Evolutionary conservation across 768 basidiomycete species (phyloP).

Genomic region (Scleroderma bovista): DNA sequence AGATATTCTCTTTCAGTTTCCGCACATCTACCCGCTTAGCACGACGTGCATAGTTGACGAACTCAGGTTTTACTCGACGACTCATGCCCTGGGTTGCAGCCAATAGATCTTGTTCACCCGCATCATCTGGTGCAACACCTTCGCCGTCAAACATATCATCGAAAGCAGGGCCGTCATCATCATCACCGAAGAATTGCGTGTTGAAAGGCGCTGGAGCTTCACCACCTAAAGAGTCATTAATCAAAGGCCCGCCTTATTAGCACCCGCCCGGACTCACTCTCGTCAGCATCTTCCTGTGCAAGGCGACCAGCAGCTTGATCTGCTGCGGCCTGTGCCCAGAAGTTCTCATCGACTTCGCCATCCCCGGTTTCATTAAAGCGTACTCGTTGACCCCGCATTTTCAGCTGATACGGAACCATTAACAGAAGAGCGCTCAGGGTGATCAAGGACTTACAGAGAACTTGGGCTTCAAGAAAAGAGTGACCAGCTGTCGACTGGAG

Average conservation of each 20-base stretch:
- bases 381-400: slow-evolving; percentile 76
- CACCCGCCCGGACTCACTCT: slow-evolving; percentile 40
- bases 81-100: slow-evolving; percentile 73
- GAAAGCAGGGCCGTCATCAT: slow-evolving; percentile 72
- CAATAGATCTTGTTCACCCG: slow-evolving; percentile 82
- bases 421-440: slow-evolving; percentile 6
- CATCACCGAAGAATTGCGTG: slow-evolving; percentile 96
- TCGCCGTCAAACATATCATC: slow-evolving; percentile 51
- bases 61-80: slow-evolving; percentile 78
- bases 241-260: not conserved
- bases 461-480: slow-evolving; percentile 93
- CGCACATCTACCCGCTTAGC: slow-evolving; percentile 97
- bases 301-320: slow-evolving; percentile 62
- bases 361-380: slow-evolving; percentile 54
- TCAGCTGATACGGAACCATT: slow-evolving; percentile 52
- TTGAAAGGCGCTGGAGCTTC: slow-evolving; percentile 73
- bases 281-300: slow-evolving; percentile 53
- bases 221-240: slow-evolving; percentile 21
- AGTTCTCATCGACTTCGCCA: slow-evolving; percentile 91
- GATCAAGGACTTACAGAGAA: slow-evolving; percentile 61
- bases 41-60: slow-evolving; percentile 89
- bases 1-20: slow-evolving; percentile 96
- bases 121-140: slow-evolving; percentile 45
- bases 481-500: slow-evolving; percentile 81
- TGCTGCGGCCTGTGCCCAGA: slow-evolving; percentile 95